Conservation (phyloP, 2,329 filamentous ascomycete species). For the Proliferodiscus dingleyae region DNA sequence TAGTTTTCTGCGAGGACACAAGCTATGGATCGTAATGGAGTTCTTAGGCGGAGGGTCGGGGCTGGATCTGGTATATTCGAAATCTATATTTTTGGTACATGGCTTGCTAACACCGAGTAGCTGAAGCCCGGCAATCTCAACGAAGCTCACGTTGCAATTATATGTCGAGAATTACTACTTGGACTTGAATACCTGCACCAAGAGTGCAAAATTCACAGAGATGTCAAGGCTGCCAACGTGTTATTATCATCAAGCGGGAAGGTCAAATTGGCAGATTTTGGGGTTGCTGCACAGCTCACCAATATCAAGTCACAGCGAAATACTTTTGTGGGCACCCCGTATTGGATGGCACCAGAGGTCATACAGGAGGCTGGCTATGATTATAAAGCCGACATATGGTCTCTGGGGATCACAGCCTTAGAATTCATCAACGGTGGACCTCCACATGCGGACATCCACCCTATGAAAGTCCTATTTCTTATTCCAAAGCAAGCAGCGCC, state of each 20-base stretch:
- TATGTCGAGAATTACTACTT: slow-evolving; percentile 84
- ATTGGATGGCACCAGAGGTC: slow-evolving; percentile 95
- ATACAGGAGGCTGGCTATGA: slow-evolving; percentile 82
- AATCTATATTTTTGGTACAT: not conserved
- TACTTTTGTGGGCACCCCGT: slow-evolving; percentile 95
- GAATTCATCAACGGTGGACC: slow-evolving; percentile 86
- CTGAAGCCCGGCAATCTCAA: slow-evolving; percentile 85
- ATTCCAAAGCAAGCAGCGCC: slow-evolving; percentile 88
- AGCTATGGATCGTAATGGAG: slow-evolving; percentile 99
- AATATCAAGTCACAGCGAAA: slow-evolving; percentile 97
- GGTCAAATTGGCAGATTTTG: slow-evolving; percentile 95
- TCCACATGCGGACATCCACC: slow-evolving; percentile 79
- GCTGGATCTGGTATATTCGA: slow-evolving; percentile 69
- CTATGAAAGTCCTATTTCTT: slow-evolving; percentile 89
- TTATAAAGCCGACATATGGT: slow-evolving; percentile 93
- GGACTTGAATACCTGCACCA: slow-evolving; percentile 90
- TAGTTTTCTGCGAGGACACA: slow-evolving; percentile 92
- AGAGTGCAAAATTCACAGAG: slow-evolving; percentile 92
- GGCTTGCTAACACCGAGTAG: slow-evolving; percentile 39
- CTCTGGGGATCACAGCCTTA: slow-evolving; percentile 84
- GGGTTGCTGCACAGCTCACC: slow-evolving; percentile 90
- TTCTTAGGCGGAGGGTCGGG: slow-evolving; percentile 93
- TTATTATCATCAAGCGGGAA: slow-evolving; percentile 86
- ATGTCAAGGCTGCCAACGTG: slow-evolving; percentile 95
- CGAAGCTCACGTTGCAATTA: slow-evolving; percentile 87